Conservation (phyloP, 331 rosid genomes). For the Dryas integrifolia region DNA sequence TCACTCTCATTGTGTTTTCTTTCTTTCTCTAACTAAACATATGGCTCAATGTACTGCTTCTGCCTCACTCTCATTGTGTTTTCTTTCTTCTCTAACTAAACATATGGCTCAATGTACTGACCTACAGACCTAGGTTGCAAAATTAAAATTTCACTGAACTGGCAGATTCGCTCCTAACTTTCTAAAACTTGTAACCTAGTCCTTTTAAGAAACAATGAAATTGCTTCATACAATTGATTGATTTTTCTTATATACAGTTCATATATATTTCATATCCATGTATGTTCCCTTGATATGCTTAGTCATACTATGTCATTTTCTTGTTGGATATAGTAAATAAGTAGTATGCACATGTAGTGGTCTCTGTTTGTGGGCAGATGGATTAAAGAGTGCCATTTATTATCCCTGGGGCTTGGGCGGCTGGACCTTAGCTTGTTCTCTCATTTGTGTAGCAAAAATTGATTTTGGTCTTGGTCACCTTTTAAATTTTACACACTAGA, state of each 20-base stretch:
- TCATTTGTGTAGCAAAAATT: background rate
- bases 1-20: background rate
- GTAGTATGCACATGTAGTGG: background rate
- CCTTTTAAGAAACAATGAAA: background rate
- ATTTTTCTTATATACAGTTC: background rate
- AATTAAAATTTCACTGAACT: background rate
- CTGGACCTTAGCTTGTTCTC: background rate
- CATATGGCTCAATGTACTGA: background rate
- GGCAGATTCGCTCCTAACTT: background rate
- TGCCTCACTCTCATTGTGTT: background rate
- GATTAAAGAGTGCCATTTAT: too few relatives aligned
- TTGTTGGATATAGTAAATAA: background rate
- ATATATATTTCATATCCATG: background rate
- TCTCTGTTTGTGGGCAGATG: background rate
- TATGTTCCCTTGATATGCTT: background rate
- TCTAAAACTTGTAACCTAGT: background rate
- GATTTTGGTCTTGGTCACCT: background rate
- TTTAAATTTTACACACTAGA: background rate
- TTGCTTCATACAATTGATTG: background rate
- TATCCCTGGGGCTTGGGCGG: background rate
- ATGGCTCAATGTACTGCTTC: conserved; percentile 5
- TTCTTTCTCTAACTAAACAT: background rate
- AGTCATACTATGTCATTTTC: background rate
- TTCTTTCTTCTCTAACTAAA: conserved; percentile 1
- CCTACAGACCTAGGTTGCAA: background rate